Evolutionary conservation across 331 rosid genomes (phyloP).

Genomic region (Saraca asoca): DNA sequence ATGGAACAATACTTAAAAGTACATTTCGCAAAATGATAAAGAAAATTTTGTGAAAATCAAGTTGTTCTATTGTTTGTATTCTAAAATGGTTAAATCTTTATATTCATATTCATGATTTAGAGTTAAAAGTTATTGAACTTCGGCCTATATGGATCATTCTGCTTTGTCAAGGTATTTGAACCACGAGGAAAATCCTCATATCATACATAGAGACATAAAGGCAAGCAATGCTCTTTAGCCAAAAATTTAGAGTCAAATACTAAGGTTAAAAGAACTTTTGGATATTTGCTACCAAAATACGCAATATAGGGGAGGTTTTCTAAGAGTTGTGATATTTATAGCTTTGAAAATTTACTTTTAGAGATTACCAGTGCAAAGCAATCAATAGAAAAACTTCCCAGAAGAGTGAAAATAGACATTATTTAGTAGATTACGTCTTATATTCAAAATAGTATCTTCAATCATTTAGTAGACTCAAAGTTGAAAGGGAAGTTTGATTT

Average conservation of each 20-base stretch:
- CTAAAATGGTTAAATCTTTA: no score
- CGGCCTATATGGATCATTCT: not conserved
- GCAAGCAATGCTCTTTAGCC: conserved; percentile 81
- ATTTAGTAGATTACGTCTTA: conserved; percentile 82
- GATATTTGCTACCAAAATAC: conserved; percentile 88
- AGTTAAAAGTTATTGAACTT: not conserved
- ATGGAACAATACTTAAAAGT: no score
- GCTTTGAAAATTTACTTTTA: conserved; percentile 79
- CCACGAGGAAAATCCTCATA: conserved; percentile 70
- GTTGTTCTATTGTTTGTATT: no score
- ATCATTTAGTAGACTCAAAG: conserved; percentile 64
- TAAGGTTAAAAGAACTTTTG: conserved; percentile 85
- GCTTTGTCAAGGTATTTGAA: conserved; percentile 59
- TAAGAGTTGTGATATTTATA: conserved; percentile 84
- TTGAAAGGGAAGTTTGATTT: conserved; percentile 58
- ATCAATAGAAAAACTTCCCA: conserved; percentile 78
- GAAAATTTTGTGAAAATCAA: no score
- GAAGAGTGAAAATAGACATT: conserved; percentile 81
- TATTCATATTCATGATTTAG: no score
- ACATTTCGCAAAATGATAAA: no score
- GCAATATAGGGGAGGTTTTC: conserved; percentile 97
- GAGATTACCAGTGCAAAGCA: conserved; percentile 72
- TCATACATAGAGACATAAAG: conserved; percentile 82
- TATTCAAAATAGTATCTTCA: conserved; percentile 54
- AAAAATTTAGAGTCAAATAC: conserved; percentile 67